Percentiles rank a stretch among this genome's conserved stretches.
Conservation (phyloP, 768 basidiomycete genomes). For the Sarcomyxa edulis region DNA sequence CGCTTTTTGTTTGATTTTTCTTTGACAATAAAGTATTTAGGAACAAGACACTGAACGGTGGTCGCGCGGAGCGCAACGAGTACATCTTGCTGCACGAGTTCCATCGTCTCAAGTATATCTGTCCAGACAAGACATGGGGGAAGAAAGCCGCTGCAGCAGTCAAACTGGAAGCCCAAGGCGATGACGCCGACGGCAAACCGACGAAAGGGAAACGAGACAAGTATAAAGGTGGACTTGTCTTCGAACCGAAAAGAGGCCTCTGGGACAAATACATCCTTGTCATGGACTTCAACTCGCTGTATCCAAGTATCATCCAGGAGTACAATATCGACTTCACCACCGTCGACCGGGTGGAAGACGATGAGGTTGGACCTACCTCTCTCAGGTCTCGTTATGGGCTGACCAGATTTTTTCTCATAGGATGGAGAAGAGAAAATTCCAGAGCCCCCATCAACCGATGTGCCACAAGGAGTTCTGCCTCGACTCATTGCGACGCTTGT, state of each 20-base stretch:
- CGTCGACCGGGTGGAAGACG: constrained; percentile 68
- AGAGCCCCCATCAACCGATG: constrained; percentile 71
- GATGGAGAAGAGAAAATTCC: constrained; percentile 81
- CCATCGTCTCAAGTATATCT: constrained; percentile 91
- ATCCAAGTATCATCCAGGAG: constrained; percentile 99
- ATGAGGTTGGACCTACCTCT: too few relatives aligned
- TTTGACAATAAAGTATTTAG: constrained; percentile 32
- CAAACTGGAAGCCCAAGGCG: constrained; percentile 44
- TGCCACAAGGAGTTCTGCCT: constrained; percentile 86
- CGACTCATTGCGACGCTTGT: constrained; percentile 97
- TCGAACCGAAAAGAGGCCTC: constrained; percentile 91
- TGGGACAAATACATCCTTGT: constrained; percentile 98
- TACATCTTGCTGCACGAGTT: constrained; percentile 99
- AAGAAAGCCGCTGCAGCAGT: constrained; percentile 56
- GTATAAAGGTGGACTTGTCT: constrained; percentile 97
- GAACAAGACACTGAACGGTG: constrained; percentile 97
- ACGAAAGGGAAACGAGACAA: constrained; percentile 81
- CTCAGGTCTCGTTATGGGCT: too few relatives aligned
- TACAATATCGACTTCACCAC: constrained; percentile 99
- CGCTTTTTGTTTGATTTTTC: neutral
- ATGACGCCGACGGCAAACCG: constrained; percentile 53
- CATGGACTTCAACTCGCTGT: constrained; percentile 99
- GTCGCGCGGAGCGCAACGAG: constrained; percentile 97
- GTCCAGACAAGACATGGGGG: constrained; percentile 89
- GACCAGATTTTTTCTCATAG: constrained; percentile 14